Base-by-base conservation (phyloP, 495 filamentous ascomycete species). In the Diplogelasinospora grovesii region DNA sequence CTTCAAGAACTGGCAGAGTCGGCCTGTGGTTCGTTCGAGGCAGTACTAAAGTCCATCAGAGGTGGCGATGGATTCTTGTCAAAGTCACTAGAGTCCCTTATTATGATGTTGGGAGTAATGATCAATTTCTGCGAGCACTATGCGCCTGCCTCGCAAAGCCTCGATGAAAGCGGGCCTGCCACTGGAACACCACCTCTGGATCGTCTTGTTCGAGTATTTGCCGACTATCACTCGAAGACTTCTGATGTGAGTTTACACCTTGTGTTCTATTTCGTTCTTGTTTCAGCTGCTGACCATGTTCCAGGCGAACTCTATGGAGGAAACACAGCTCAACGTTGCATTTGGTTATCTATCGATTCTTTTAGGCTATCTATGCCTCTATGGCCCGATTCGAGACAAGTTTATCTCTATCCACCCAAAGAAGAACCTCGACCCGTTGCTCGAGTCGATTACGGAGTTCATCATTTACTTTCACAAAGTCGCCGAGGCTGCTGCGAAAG, bases 271-370 rank as follows among this genome's bases (percentile, higher is more conserved):
- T 20, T 66, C 20, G 54, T 66, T 39, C 64, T 53, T 21, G 10
- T 28, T 5, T 21, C 16, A 5, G 10, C 7, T 21, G 11, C 25
- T 40, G 37, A 16, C 32, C 16, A 8, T 18, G 7, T 4, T 33
- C 1, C 46, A 95, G 86, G 89, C 85, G 40, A 79, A 86, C 57
- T 92, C 88, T 0, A 75, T 89, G 53, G 73, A 87, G 56, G 86
- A 87, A 50, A 80, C 82, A n/a, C 81, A 83, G 36, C 75, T 80
- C 36, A 95, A 90, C 57, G 88, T 99, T 21, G 84, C 86, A 2
- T 80, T 89, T 43, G 93, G 93, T 20, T 99, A 95, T 52, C 70
- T 99, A 28, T 79, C 90, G 1, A 79, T 97, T 4, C 68, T 96
- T 3, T 66, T 99, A 8, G 82, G 86, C 20, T 86, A 83, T 35